These are phyloP conservation scores for Aspergillus carlsbadensis DNA, from an alignment of 495 filamentous ascomycete species.

Conservation along the genomic window DNA sequence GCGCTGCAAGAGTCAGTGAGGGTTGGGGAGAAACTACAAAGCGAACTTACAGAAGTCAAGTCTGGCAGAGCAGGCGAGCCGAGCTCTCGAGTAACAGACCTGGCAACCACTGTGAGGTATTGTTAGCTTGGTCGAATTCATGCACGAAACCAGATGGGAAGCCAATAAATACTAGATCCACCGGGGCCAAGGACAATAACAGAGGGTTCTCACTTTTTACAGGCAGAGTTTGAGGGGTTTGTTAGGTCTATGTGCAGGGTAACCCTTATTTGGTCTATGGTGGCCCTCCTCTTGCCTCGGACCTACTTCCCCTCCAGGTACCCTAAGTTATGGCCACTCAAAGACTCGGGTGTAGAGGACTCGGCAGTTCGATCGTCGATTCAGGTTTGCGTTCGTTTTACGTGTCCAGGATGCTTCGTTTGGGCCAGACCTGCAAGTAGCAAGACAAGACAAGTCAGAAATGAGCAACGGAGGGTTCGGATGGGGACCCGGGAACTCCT, in stretches of 20 bases:
- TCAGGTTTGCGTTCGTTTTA: not conserved
- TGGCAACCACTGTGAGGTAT: constrained; percentile 19
- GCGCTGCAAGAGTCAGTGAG: constrained; percentile 5
- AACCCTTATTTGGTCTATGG: too few relatives aligned
- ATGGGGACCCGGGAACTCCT: constrained; percentile 13
- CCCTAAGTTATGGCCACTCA: too few relatives aligned
- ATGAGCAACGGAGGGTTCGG: constrained; percentile 5
- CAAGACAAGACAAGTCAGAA: constrained; percentile 5
- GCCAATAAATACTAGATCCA: too few relatives aligned
- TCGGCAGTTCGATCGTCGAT: too few relatives aligned
- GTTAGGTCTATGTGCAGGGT: too few relatives aligned
- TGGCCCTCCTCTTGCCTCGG: too few relatives aligned
- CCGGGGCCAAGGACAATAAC: too few relatives aligned
- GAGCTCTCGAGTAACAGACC: constrained; percentile 22
- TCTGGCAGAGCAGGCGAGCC: constrained; percentile 21
- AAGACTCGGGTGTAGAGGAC: too few relatives aligned
- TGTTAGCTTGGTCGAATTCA: constrained; percentile 11
- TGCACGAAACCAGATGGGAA: not conserved
- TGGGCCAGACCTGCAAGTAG: not conserved
- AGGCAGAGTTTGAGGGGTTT: too few relatives aligned
- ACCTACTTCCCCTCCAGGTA: too few relatives aligned
- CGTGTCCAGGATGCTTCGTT: not conserved
- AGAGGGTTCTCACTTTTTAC: too few relatives aligned
- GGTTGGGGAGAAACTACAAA: not conserved
- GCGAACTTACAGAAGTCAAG: constrained; percentile 18